phyloP scores from a whole-genome alignment of 2,329 filamentous ascomycete species.

The Scleromitrula shiraiana region DNA sequence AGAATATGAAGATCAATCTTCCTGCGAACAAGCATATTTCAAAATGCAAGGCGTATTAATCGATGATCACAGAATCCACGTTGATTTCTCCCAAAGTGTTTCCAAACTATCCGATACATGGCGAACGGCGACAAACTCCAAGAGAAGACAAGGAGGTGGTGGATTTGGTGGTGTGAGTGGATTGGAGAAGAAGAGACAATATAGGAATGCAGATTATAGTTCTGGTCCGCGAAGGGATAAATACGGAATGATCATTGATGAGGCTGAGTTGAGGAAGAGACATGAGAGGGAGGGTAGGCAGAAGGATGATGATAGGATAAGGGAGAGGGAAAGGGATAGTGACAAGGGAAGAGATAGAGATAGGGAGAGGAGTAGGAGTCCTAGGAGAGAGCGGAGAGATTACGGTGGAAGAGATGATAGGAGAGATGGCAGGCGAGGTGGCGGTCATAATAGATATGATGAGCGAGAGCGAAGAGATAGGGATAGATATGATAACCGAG shows the following conservation, averaged over 20 bases:
- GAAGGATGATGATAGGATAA: slow-evolving; percentile 20
- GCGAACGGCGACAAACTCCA: slow-evolving; percentile 77
- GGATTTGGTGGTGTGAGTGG: slow-evolving; percentile 88
- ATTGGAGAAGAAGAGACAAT: slow-evolving; percentile 86
- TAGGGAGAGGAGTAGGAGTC: slow-evolving; percentile 30
- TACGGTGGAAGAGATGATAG: slow-evolving; percentile 13
- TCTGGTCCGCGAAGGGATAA: slow-evolving; percentile 36
- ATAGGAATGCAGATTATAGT: slow-evolving; percentile 47
- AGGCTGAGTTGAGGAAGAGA: slow-evolving; percentile 54
- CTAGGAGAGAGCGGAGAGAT: slow-evolving; percentile 17
- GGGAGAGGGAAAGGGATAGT: slow-evolving; percentile 25
- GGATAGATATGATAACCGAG: slow-evolving; percentile 17
- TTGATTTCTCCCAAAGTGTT: slow-evolving; percentile 96
- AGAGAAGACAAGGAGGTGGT: slow-evolving; percentile 56
- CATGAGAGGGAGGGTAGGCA: slow-evolving; percentile 35
- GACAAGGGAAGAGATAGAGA: slow-evolving; percentile 27
- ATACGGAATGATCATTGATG: slow-evolving; percentile 78
- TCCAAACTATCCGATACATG: slow-evolving; percentile 81
- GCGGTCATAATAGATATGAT: slow-evolving; percentile 17
- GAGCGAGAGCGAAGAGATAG: slow-evolving; percentile 17
- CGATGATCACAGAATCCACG: slow-evolving; percentile 94
- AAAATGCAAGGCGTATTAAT: slow-evolving; percentile 99
- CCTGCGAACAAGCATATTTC: slow-evolving; percentile 92
- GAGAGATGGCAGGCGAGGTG: slow-evolving; percentile 18
- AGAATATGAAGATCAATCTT: slow-evolving; percentile 86